A percentile compares a stretch with the other conserved stretches of the same genome.
Evolutionary conservation across 108 stramenopile species (phyloP).

Genomic region (Fragilaria radians): DNA sequence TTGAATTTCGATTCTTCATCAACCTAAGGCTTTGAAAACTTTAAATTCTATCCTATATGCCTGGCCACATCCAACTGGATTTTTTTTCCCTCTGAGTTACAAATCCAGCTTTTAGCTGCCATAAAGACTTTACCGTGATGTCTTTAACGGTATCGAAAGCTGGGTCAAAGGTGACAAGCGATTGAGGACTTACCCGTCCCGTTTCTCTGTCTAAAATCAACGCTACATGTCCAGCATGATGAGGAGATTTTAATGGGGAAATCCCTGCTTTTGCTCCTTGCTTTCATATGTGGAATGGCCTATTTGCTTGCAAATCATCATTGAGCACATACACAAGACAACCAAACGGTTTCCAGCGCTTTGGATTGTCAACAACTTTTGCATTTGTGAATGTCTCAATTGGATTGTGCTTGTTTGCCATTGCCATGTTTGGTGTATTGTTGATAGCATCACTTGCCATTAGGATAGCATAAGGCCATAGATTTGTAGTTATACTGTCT

Average conservation of each 20-base stretch:
- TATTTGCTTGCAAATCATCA: conserved; percentile 10
- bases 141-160: conserved; percentile 20
- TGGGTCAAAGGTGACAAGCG: conserved; percentile 17
- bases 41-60: background rate
- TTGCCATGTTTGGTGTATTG: conserved; percentile 9
- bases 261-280: conserved; percentile 15
- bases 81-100: background rate
- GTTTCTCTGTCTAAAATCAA: conserved; percentile 13
- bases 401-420: background rate
- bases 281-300: conserved; percentile 22
- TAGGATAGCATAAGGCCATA: conserved; percentile 37
- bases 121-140: background rate
- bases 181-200: conserved; percentile 22
- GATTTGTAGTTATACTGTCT: conserved; percentile 16
- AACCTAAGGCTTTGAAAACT: background rate
- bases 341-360: conserved; percentile 16
- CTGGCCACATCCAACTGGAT: background rate
- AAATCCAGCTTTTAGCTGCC: conserved; percentile 2
- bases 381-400: conserved; percentile 1
- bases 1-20: background rate
- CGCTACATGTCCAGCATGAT: conserved; percentile 8
- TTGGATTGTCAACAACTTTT: background rate
- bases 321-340: conserved; percentile 30
- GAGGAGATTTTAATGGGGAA: conserved; percentile 11
- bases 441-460: conserved; percentile 23